Evolutionary conservation across 192 early-diverging fungal genomes (phyloP).

Genomic region (Helicostylum pulchrum): DNA sequence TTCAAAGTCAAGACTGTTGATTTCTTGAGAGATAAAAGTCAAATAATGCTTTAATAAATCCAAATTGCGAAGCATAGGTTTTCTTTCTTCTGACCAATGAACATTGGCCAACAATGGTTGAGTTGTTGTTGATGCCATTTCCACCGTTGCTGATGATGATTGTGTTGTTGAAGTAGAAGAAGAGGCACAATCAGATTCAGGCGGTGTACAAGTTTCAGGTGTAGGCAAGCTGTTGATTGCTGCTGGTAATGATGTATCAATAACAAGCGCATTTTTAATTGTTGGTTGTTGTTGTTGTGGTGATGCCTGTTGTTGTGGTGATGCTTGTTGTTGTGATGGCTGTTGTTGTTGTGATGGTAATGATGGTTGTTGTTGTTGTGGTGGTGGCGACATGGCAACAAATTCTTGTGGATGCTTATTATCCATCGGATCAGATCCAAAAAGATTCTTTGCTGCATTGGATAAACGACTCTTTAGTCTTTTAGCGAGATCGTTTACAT

Average conservation of each 20-base stretch:
- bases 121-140: neutral
- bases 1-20: neutral
- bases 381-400: neutral
- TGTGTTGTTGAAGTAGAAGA: too few relatives aligned
- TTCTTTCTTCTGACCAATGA: constrained; percentile 20
- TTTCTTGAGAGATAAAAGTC: constrained; percentile 15
- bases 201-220: too few relatives aligned
- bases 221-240: too few relatives aligned
- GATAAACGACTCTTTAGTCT: constrained; percentile 8
- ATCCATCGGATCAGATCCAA: neutral
- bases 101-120: constrained; percentile 9
- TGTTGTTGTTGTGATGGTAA: too few relatives aligned
- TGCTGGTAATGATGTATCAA: too few relatives aligned
- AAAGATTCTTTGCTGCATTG: neutral
- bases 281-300: neutral
- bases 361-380: neutral
- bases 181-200: too few relatives aligned
- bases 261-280: neutral
- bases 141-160: neutral
- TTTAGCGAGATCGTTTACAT: constrained; percentile 2
- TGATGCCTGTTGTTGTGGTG: too few relatives aligned
- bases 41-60: constrained; percentile 24
- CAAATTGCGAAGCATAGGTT: constrained; percentile 15
- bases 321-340: neutral
- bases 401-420: too few relatives aligned